A percentile compares a stretch with the other conserved stretches of the same genome.
Evolutionary conservation across 306 rosid species (phyloP).

Genomic region (Aeschynomene evenia): DNA sequence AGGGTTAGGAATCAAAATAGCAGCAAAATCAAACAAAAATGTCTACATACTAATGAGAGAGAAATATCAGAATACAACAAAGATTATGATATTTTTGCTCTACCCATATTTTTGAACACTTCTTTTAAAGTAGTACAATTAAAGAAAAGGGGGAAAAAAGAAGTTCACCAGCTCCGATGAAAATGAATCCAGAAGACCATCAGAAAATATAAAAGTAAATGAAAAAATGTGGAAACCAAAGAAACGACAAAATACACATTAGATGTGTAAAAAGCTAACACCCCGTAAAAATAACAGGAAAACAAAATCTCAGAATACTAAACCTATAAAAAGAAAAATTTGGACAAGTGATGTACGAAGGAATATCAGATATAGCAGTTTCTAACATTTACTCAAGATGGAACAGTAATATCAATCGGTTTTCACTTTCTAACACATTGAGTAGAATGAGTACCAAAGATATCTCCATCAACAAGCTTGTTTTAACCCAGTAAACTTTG

Average conservation of each 20-base stretch:
- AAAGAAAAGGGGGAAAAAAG: neutral
- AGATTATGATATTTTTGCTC: neutral
- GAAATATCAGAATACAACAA: neutral
- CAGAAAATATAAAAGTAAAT: neutral
- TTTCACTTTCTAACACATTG: neutral
- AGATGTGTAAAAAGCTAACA: neutral
- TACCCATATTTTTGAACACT: no score
- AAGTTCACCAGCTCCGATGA: neutral
- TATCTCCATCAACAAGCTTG: neutral
- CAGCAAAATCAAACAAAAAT: neutral
- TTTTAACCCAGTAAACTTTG: neutral
- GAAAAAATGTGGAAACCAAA: neutral
- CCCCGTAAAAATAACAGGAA: neutral
- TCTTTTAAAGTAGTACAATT: neutral
- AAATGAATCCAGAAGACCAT: neutral
- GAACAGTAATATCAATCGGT: neutral
- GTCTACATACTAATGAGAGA: neutral
- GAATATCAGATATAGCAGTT: neutral
- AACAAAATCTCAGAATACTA: neutral
- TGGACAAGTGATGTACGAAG: neutral
- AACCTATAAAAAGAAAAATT: neutral
- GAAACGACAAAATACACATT: neutral
- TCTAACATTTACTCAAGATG: neutral
- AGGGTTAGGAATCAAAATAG: conserved; percentile 10
- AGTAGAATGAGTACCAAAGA: no score